A percentile compares a stretch with the other conserved stretches of the same genome.
These are phyloP conservation scores for Rosa multiflora DNA, from an alignment of 306 rosid genomes.

Conservation along the genomic window DNA sequence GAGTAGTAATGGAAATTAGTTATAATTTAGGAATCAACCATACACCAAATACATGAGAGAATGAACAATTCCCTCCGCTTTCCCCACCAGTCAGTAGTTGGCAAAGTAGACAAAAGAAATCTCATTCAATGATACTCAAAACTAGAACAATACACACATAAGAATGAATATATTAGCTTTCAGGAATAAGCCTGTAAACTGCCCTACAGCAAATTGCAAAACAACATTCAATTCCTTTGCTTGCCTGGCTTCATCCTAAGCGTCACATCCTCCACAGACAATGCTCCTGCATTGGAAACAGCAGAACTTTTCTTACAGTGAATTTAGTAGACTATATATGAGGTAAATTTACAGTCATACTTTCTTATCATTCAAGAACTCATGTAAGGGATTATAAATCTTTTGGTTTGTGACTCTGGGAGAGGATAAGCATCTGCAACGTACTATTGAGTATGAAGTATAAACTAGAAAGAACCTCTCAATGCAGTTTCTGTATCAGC, in stretches of 20 bases:
- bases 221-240: slow-evolving; percentile 19
- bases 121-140: slow-evolving; percentile 23
- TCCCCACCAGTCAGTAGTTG: slow-evolving; percentile 25
- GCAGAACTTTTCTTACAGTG: not conserved
- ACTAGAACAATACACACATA: slow-evolving; percentile 40
- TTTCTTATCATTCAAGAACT: not conserved
- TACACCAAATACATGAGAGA: slow-evolving; percentile 50
- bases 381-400: not conserved
- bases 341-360: not conserved
- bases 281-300: slow-evolving; percentile 49
- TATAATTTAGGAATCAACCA: not conserved
- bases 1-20: not conserved
- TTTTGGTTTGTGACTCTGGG: not conserved
- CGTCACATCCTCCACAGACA: slow-evolving; percentile 79
- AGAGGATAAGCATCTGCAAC: not conserved
- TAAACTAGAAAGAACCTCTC: not conserved
- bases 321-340: not conserved
- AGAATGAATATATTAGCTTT: slow-evolving; percentile 29
- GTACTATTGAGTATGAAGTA: not conserved
- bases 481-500: not conserved
- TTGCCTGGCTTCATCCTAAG: slow-evolving; percentile 28
- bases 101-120: slow-evolving; percentile 22
- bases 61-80: slow-evolving; percentile 79
- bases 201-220: slow-evolving; percentile 26
- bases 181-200: slow-evolving; percentile 35